Evolutionary conservation across 2,329 filamentous ascomycete genomes (phyloP), one percentile per base, ranked within the genome.

Genomic region (Colletotrichum sp.): DNA sequence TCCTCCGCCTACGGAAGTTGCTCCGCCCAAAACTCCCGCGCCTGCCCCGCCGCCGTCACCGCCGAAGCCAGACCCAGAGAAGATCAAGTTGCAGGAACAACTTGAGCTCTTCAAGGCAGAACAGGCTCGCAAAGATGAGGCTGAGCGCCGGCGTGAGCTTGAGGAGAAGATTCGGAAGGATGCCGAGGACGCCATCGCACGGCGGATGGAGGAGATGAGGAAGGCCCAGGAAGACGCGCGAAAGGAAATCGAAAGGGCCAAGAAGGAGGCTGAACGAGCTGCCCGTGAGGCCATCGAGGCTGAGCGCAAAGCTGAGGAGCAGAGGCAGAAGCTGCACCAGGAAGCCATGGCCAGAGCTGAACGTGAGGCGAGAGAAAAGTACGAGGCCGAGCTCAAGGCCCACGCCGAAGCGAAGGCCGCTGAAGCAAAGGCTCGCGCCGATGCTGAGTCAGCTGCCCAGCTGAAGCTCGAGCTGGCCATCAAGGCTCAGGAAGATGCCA

Each of bases 51-150:
- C 87, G 7, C 84, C 86, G 3, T 82, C 84, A 1, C 83, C 84
- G 8, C 82, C 84, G 77, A 84, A 85, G 71, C 82, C 83, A 16
- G 89, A 93, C 67, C 86, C 89, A 3, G 89, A 93, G 70, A 91
- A 91, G 78, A 85, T 93, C 75, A 85, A 86, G n/a, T 87, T 93
- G 70, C 88, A 92, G 75, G 87, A 90, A 75, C 88, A 93, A 77
- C 82, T 94, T 18, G 86, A 87, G 15, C 82, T 83, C 12, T 84
- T 90, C 57, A 86, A 90, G 75, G 83, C 81, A 6, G 85, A 85
- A 34, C 82, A 87, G 70, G 86, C 85, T 34, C 84, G 82, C 75
- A 84, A 83, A 73, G 87, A 87, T 66, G 86, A 86, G 13, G 85
- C 84, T 12, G 84, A 86, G 38, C 85, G 82, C 77, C 83, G 86